Evolutionary conservation across 345 rosid species (phyloP).

Genomic region (Eucalyptus tenuipes): DNA sequence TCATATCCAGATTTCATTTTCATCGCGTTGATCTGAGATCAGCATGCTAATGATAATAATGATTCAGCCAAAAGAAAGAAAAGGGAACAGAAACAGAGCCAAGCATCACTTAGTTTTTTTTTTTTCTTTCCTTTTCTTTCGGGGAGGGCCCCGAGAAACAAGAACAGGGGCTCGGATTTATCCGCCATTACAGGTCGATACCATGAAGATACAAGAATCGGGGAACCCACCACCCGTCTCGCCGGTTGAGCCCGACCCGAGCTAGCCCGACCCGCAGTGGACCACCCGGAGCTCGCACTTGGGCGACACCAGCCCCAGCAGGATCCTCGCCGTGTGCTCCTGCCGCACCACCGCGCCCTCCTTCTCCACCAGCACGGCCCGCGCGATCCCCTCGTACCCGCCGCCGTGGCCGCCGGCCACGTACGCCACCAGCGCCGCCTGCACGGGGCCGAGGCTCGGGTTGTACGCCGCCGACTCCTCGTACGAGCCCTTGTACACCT

Average conservation of each 20-base stretch:
- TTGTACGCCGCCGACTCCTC: slow-evolving; percentile 92
- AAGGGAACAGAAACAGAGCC: not conserved
- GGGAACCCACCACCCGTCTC: not conserved
- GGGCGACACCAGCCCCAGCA: slow-evolving; percentile 53
- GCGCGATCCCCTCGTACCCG: slow-evolving; percentile 60
- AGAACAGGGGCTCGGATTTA: not conserved
- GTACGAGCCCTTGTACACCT: slow-evolving; percentile 66
- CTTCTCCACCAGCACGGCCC: slow-evolving; percentile 73
- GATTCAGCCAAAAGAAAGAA: not conserved
- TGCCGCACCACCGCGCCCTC: slow-evolving; percentile 54
- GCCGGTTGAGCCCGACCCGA: not conserved
- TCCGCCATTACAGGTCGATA: not conserved
- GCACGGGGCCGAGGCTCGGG: slow-evolving; percentile 91
- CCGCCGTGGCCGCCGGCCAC: slow-evolving; percentile 54
- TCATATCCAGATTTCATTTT: not conserved
- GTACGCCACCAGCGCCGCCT: slow-evolving; percentile 84
- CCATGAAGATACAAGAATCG: not conserved
- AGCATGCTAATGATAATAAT: not conserved
- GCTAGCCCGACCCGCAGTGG: slow-evolving; percentile 21
- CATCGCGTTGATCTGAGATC: not conserved
- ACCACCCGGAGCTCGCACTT: slow-evolving; percentile 58
- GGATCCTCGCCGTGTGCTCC: slow-evolving; percentile 55
- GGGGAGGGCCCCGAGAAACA: not conserved
- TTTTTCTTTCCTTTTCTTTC: not conserved
- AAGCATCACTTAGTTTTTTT: not conserved